Conservation (phyloP, 2,329 filamentous ascomycete species). For the Diplodia scrobiculata region DNA sequence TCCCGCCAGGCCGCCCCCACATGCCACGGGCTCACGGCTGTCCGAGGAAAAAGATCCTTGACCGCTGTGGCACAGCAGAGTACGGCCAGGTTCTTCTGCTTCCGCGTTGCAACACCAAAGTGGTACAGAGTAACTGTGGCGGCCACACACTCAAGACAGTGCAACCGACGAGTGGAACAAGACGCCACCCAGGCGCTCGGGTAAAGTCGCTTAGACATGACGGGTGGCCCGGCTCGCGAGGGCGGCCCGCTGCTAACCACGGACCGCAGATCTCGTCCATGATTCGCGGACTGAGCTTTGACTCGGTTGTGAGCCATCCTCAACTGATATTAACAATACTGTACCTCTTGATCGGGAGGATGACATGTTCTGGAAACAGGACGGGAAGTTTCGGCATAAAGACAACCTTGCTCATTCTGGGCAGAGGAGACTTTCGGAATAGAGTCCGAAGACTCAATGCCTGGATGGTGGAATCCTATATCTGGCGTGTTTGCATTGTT, state of each 20-base stretch:
- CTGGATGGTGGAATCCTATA: background rate
- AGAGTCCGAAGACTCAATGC: no score
- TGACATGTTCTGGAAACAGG: background rate
- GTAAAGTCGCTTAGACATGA: background rate
- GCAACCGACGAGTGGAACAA: no score
- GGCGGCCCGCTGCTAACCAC: background rate
- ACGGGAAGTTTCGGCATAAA: no score
- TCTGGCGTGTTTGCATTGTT: no score
- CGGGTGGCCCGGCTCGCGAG: background rate
- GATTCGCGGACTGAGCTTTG: background rate
- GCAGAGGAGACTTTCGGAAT: no score
- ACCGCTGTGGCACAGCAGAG: conserved; percentile 14
- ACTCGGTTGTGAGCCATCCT: background rate
- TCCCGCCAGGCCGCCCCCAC: conserved; percentile 6
- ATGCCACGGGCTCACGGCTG: background rate
- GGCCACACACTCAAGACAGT: background rate
- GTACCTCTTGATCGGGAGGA: background rate
- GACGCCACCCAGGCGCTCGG: background rate
- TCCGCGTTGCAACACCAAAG: background rate
- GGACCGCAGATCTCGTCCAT: background rate
- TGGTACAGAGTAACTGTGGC: background rate
- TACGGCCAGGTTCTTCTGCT: background rate
- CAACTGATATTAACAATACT: background rate
- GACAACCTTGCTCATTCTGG: no score
- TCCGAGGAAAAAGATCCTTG: background rate